A percentile compares a stretch with the other conserved stretches of the same genome.
Evolutionary conservation across 2,329 filamentous ascomycete species (phyloP).

Genomic region (Biscogniauxia sp.): DNA sequence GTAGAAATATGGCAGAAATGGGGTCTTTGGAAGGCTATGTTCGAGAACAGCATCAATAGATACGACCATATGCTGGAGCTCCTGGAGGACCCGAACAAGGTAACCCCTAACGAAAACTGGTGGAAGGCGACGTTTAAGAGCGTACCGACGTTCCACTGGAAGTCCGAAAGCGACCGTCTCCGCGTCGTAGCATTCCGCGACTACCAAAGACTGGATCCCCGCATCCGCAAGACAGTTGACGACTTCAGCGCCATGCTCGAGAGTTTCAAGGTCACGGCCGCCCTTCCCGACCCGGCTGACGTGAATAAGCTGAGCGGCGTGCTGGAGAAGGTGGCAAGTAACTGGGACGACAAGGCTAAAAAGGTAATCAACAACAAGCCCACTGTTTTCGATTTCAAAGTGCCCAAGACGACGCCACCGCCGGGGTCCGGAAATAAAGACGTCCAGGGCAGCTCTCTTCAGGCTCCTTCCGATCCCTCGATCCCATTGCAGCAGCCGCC

Average conservation of each 20-base stretch:
- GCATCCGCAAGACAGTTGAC: constrained; percentile 23
- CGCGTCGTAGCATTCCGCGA: constrained; percentile 17
- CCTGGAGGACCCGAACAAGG: neutral
- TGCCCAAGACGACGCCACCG: neutral
- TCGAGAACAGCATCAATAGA: neutral
- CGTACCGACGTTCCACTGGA: constrained; percentile 22
- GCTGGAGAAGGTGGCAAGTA: neutral
- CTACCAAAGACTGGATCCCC: constrained; percentile 17
- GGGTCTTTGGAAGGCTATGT: neutral
- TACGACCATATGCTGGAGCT: constrained; percentile 11
- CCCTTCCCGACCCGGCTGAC: neutral
- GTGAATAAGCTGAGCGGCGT: neutral
- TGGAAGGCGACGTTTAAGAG: constrained; percentile 16
- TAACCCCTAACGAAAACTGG: constrained; percentile 5
- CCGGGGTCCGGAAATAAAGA: neutral
- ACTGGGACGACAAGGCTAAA: neutral
- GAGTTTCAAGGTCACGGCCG: neutral
- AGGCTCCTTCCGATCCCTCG: neutral
- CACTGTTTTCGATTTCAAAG: neutral
- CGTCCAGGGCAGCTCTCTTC: no score
- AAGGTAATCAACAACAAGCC: neutral
- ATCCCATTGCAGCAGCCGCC: neutral
- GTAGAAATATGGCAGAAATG: neutral
- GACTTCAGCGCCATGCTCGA: constrained; percentile 2
- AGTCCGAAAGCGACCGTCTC: constrained; percentile 10